phyloP scores from a whole-genome alignment of 2,329 filamentous ascomycete species.

The Penicillium polonicum region DNA sequence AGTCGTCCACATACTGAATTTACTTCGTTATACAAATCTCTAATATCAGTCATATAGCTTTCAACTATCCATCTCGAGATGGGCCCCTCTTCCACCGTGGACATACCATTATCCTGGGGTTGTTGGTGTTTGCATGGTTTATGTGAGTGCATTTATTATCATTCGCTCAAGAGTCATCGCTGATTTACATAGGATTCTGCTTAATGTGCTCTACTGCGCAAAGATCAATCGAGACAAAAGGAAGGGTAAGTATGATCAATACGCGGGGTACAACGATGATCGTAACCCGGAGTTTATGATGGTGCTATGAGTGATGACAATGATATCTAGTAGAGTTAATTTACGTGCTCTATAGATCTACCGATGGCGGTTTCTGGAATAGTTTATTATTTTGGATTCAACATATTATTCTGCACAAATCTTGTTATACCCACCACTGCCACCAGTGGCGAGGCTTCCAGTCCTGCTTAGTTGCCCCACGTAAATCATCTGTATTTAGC shows the following conservation, averaged over 20 bases:
- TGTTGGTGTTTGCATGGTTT: slow-evolving; percentile 63
- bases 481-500: slow-evolving; percentile 62
- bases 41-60: slow-evolving; percentile 30
- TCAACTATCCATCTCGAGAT: slow-evolving; percentile 59
- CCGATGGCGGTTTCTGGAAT: not conserved
- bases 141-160: slow-evolving; percentile 50
- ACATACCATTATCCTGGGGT: slow-evolving; percentile 60
- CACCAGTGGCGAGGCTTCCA: slow-evolving; percentile 35
- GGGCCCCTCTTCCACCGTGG: slow-evolving; percentile 60
- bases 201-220: slow-evolving; percentile 61
- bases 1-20: slow-evolving; percentile 17
- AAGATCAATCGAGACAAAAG: slow-evolving; percentile 65
- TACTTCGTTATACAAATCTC: not conserved
- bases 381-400: not conserved
- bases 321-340: not conserved
- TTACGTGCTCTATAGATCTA: not conserved
- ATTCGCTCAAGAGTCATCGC: not conserved
- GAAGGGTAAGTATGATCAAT: slow-evolving; percentile 59
- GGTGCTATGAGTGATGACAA: slow-evolving; percentile 49
- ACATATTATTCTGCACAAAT: not conserved
- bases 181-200: slow-evolving; percentile 49
- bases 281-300: slow-evolving; percentile 62
- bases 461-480: slow-evolving; percentile 44
- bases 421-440: slow-evolving; percentile 4
- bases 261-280: slow-evolving; percentile 60